phyloP scores from a whole-genome alignment of 2,329 filamentous ascomycete species.

The Clonostachys sp. region DNA sequence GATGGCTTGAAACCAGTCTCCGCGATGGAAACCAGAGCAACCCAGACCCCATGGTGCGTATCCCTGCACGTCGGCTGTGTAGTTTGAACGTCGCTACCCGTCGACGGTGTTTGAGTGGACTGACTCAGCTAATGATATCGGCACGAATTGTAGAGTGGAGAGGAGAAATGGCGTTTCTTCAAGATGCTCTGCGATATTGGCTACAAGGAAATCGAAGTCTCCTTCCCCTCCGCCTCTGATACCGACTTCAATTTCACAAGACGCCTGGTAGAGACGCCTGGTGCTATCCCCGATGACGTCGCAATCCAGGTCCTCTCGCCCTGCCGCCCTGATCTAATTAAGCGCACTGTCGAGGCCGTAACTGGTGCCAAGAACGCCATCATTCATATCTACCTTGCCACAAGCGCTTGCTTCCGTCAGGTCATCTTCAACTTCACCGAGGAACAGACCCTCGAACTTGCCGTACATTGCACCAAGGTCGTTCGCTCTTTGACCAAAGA shows the following conservation, averaged over 20 bases:
- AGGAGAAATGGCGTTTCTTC: conserved; percentile 95
- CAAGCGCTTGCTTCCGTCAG: conserved; percentile 89
- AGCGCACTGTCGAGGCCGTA: conserved; percentile 82
- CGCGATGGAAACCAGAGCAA: conserved; percentile 93
- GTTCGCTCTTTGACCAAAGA: conserved; percentile 88
- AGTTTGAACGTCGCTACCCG: neutral
- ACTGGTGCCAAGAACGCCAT: conserved; percentile 90
- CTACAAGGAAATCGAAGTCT: conserved; percentile 97
- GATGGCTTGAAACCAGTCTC: conserved; percentile 74
- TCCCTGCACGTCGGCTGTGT: neutral
- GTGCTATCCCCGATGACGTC: conserved; percentile 81
- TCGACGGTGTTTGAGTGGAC: neutral
- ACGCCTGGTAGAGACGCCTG: conserved; percentile 78
- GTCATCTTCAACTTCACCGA: conserved; percentile 87
- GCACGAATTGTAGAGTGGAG: conserved; percentile 61
- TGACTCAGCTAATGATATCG: neutral
- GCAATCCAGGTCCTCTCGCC: conserved; percentile 89
- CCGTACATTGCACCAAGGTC: conserved; percentile 80
- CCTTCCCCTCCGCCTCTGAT: conserved; percentile 90
- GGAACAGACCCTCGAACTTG: conserved; percentile 75
- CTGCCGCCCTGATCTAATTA: conserved; percentile 87
- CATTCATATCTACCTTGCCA: conserved; percentile 93
- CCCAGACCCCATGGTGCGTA: conserved; percentile 81
- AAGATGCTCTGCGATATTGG: conserved; percentile 88
- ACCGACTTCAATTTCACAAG: conserved; percentile 96